Conservation (phyloP, 768 basidiomycete genomes). For the Kwoniella mangroviensis region DNA sequence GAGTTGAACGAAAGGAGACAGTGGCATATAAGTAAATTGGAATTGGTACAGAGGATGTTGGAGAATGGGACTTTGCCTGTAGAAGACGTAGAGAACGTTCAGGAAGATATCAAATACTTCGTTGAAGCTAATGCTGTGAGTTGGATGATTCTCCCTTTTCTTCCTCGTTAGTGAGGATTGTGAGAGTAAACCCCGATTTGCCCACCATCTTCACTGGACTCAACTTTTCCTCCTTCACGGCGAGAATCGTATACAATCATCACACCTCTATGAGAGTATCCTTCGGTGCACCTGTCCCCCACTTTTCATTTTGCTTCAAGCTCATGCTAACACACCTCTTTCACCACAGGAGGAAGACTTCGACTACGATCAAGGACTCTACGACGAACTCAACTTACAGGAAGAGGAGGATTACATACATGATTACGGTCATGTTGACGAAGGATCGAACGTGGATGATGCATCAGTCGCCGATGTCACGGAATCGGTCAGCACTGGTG, state of each 20-base stretch:
- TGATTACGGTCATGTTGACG: conserved; percentile 68
- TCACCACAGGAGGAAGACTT: conserved; percentile 85
- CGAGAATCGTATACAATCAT: too few relatives aligned
- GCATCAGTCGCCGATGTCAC: conserved; percentile 67
- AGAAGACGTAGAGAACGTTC: conserved; percentile 78
- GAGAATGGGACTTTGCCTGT: conserved; percentile 88
- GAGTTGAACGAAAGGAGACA: conserved; percentile 86
- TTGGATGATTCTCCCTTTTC: conserved; percentile 38
- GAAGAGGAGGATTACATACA: conserved; percentile 88
- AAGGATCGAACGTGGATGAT: conserved; percentile 71
- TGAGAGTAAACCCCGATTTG: not conserved
- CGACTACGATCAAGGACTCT: conserved; percentile 95
- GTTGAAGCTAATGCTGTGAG: conserved; percentile 93
- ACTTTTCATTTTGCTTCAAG: not conserved
- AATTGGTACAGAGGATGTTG: conserved; percentile 87
- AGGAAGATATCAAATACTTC: conserved; percentile 95
- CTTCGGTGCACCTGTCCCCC: too few relatives aligned
- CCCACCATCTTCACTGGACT: not conserved
- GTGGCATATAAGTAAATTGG: conserved; percentile 92
- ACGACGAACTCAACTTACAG: conserved; percentile 95
- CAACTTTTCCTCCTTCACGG: too few relatives aligned
- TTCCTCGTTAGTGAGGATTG: not conserved
- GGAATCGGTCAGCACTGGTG: conserved; percentile 48
- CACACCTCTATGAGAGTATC: too few relatives aligned
- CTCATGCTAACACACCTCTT: not conserved